Percentiles rank a stretch among this genome's conserved stretches.
Evolutionary conservation across 192 early-diverging fungal genomes (phyloP).

Genomic region (Umbelopsis ramanniana): DNA sequence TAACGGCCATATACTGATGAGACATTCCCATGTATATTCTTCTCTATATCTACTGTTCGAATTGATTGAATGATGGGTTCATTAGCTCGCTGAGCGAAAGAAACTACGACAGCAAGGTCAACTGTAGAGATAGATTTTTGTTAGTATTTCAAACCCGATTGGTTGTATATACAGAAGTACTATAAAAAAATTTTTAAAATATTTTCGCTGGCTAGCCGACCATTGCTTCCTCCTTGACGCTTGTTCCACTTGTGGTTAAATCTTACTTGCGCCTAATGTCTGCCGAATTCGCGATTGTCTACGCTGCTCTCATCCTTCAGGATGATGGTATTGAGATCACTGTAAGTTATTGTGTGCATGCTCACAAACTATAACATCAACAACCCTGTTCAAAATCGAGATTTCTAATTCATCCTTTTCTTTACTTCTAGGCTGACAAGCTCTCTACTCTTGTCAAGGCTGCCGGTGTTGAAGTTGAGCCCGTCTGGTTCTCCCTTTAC

Average conservation of each 20-base stretch:
- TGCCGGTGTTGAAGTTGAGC: slow-evolving; percentile 86
- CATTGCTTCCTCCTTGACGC: slow-evolving; percentile 22
- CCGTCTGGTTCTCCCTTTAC: slow-evolving; percentile 92
- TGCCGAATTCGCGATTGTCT: slow-evolving; percentile 86
- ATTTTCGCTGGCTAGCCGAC: background rate
- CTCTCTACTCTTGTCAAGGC: slow-evolving; percentile 85
- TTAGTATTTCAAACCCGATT: background rate
- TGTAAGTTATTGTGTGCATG: slow-evolving; percentile 52
- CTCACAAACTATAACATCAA: no score
- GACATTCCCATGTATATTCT: no score
- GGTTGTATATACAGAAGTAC: background rate
- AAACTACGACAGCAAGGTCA: slow-evolving; percentile 11
- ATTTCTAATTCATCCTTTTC: background rate
- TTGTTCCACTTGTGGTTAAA: slow-evolving; percentile 26
- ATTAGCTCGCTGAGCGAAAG: slow-evolving; percentile 8
- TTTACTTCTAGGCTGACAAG: slow-evolving; percentile 80
- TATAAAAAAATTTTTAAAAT: background rate
- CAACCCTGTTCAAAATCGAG: background rate
- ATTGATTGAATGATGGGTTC: background rate
- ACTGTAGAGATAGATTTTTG: background rate
- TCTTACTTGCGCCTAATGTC: slow-evolving; percentile 40
- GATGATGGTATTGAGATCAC: slow-evolving; percentile 95
- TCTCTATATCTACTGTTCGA: background rate
- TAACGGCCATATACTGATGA: no score
- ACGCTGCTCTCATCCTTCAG: slow-evolving; percentile 96